Conservation (phyloP, 2,329 filamentous ascomycete genomes). For the Venturia asperata region DNA sequence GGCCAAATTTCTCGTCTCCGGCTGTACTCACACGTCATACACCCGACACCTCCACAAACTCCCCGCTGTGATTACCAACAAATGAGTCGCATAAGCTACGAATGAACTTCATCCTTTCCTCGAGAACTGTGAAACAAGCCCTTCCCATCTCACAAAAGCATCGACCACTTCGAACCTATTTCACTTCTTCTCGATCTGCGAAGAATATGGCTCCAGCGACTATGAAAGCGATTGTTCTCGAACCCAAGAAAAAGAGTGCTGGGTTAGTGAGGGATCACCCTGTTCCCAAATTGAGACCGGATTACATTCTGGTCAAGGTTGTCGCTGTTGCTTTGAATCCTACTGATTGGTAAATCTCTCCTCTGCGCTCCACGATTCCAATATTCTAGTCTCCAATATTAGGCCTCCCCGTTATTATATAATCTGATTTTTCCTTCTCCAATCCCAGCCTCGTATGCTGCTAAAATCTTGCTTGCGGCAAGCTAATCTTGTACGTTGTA, state of each 20-base stretch:
- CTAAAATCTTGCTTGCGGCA: constrained; percentile 22
- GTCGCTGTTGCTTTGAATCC: constrained; percentile 37
- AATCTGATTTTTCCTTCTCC: constrained; percentile 29
- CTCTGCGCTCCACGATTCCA: constrained; percentile 23
- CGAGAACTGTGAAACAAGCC: background rate
- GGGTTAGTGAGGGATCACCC: constrained; percentile 22
- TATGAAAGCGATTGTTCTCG: constrained; percentile 17
- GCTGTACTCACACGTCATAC: constrained; percentile 8
- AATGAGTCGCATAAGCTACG: background rate
- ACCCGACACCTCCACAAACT: background rate
- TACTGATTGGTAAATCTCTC: constrained; percentile 17
- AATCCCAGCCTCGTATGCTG: too few species aligned
- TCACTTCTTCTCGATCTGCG: background rate
- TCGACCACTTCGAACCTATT: background rate
- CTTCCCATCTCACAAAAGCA: background rate
- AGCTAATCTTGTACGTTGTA: background rate
- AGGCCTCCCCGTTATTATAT: background rate
- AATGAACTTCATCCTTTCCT: background rate
- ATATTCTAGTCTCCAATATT: constrained; percentile 26
- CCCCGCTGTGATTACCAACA: background rate
- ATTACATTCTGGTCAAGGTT: constrained; percentile 49
- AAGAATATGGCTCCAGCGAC: background rate
- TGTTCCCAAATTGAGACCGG: constrained; percentile 39
- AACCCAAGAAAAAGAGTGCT: background rate
- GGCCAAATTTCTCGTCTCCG: background rate